phyloP scores from a whole-genome alignment of 2,329 filamentous ascomycete species.

The Hypocrella siamensis region DNA sequence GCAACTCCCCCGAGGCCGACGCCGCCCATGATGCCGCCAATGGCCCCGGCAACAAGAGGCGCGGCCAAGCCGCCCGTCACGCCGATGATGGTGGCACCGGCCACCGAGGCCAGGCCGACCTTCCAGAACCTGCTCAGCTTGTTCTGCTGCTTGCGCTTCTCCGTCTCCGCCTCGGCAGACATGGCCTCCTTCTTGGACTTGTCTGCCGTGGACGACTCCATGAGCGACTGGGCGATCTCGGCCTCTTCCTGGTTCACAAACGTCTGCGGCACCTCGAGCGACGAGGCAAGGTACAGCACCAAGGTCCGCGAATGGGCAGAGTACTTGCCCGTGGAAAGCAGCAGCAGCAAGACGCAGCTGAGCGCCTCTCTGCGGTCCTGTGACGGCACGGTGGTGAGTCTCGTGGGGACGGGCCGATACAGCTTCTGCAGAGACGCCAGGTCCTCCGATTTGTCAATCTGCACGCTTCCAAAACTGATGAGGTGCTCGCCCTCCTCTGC shows the following conservation, averaged over 20 bases:
- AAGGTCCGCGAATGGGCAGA: slow-evolving; percentile 57
- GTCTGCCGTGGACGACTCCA: slow-evolving; percentile 43
- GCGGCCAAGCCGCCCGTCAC: slow-evolving; percentile 85
- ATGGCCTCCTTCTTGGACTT: slow-evolving; percentile 30
- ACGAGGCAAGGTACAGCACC: slow-evolving; percentile 51
- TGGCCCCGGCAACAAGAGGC: slow-evolving; percentile 69
- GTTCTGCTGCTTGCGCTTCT: slow-evolving; percentile 57
- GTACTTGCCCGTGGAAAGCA: slow-evolving; percentile 60
- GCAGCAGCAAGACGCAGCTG: slow-evolving; percentile 52
- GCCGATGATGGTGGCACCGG: slow-evolving; percentile 79
- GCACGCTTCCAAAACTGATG: slow-evolving; percentile 23
- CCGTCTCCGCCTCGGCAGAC: slow-evolving; percentile 61
- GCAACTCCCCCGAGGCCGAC: slow-evolving; percentile 75
- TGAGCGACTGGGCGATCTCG: slow-evolving; percentile 58
- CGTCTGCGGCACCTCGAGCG: slow-evolving; percentile 44
- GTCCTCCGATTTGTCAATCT: slow-evolving; percentile 19
- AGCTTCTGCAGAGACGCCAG: slow-evolving; percentile 29
- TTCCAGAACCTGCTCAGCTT: slow-evolving; percentile 68
- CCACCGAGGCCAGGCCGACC: slow-evolving; percentile 75
- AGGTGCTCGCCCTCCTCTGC: slow-evolving; percentile 21
- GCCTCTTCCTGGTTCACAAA: slow-evolving; percentile 55
- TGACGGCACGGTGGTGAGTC: slow-evolving; percentile 39
- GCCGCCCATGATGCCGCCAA: slow-evolving; percentile 73
- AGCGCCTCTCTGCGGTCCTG: slow-evolving; percentile 47
- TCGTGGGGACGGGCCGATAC: slow-evolving; percentile 36